Percentiles rank a stretch among this genome's conserved stretches.
Conservation (phyloP, 306 rosid species). For the Alnus glutinosa region DNA sequence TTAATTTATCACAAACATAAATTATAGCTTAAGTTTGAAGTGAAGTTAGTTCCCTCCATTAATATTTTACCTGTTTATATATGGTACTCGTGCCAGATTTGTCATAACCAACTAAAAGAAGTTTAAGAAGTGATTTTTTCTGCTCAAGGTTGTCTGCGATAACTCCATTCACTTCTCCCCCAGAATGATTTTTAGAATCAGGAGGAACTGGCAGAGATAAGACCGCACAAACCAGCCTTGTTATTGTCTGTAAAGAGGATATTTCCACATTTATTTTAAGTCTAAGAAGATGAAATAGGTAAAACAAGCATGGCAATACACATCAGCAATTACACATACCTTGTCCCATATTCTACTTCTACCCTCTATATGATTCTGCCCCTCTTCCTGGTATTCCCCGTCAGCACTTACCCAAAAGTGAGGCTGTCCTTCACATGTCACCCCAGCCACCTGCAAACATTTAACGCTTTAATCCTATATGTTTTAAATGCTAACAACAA, state of each 20-base stretch:
- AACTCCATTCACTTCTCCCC: constrained; percentile 17
- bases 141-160: constrained; percentile 5
- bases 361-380: constrained; percentile 59
- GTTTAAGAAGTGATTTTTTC: constrained; percentile 41
- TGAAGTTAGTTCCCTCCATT: constrained; percentile 3
- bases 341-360: constrained; percentile 55
- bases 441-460: constrained; percentile 59
- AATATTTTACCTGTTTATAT: constrained; percentile 66
- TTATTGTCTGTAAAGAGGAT: constrained; percentile 37
- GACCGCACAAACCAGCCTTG: constrained; percentile 51
- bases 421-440: constrained; percentile 67
- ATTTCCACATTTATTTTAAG: constrained; percentile 15
- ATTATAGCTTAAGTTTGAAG: neutral
- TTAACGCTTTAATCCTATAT: constrained; percentile 9
- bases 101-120: constrained; percentile 63
- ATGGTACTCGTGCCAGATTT: constrained; percentile 80
- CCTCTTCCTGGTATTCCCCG: constrained; percentile 80
- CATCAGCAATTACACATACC: constrained; percentile 39
- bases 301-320: constrained; percentile 25
- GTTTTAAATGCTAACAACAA: constrained; percentile 12
- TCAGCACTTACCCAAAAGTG: constrained; percentile 68
- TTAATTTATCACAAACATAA: neutral
- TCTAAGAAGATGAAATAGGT: neutral
- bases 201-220: constrained; percentile 65
- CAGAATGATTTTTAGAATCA: constrained; percentile 12